Evolutionary conservation across 169 alveolate species (phyloP), one percentile per base, ranked within the genome.

Genomic region (Plasmodium vivax): DNA sequence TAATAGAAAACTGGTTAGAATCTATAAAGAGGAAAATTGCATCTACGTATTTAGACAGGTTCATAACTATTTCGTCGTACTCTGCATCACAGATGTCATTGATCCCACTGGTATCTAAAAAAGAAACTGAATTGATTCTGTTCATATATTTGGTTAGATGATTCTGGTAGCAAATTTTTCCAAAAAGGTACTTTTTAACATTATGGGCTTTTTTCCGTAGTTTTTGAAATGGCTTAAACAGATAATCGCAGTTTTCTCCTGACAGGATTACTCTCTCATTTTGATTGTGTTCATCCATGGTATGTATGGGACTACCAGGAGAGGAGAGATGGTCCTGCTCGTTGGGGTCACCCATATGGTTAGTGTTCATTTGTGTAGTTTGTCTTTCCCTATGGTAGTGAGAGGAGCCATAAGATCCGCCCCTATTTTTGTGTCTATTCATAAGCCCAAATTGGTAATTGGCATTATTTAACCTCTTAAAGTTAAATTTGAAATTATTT

Each of bases 21-120:
- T 87, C 93, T 8, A 87, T 16, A 75, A 87, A 87, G 9, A 87
- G 36, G 43, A 87, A 87, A 36, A 87, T 58, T 43, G 82, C 38
- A 77, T 87, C 93, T 47, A 87, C 93, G 58, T 87, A 87, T 77
- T 87, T 77, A 38, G 93, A 47, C 38, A 87, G 45, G 38, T 87
- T 87, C 85, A 87, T 75, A 14, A 87, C 38, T 2, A 87, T 54
- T 75, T 87, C 85, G 54, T 87, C 93, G 34, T 87, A 87, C 27
- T 87, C 93, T 16, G 34, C 19, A 51, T 87, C 87, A 9, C 45
- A 36, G 2, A 34, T 71, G 12, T 87, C 93, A 54, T 75, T 77
- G 9, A 87, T 87, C 5, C 93, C 93, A 56, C 87, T 87, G 27
- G 87, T 87, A 77, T 87, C 93, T 16, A 87, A 75, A 87, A 87